phyloP scores from a whole-genome alignment of 495 filamentous ascomycete genomes.

The Friedmanniomyces endolithicus region DNA sequence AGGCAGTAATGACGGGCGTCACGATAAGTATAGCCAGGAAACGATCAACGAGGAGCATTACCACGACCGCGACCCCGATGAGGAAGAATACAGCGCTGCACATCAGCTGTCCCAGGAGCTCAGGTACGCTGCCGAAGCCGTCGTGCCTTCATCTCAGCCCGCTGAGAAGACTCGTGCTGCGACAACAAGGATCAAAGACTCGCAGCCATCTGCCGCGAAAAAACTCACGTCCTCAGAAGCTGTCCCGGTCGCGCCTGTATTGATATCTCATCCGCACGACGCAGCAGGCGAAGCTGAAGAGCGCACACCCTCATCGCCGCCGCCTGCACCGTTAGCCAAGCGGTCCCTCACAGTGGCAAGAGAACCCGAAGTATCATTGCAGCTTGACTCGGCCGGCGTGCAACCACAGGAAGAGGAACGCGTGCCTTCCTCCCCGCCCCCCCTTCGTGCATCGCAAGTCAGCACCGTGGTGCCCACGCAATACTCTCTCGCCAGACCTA shows the following conservation, averaged over 20 bases:
- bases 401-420: background rate
- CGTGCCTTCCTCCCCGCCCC: constrained; percentile 4
- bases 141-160: background rate
- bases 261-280: too few relatives aligned
- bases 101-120: background rate
- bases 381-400: background rate
- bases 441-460: constrained; percentile 1
- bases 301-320: constrained; percentile 3
- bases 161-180: too few relatives aligned
- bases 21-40: too few relatives aligned
- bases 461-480: constrained; percentile 13
- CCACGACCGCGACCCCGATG: background rate
- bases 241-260: too few relatives aligned
- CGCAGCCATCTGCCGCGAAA: too few relatives aligned
- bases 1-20: background rate
- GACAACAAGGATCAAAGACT: too few relatives aligned
- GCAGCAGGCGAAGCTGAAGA: background rate
- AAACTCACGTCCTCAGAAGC: too few relatives aligned
- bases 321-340: background rate
- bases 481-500: background rate
- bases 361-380: background rate
- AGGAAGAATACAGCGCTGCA: background rate
- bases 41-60: background rate
- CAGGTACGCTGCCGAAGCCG: background rate
- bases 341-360: background rate